These are phyloP conservation scores for Thinopyrum elongatum DNA, from an alignment of 176 grass and related monocot species.

Conservation along the genomic window DNA sequence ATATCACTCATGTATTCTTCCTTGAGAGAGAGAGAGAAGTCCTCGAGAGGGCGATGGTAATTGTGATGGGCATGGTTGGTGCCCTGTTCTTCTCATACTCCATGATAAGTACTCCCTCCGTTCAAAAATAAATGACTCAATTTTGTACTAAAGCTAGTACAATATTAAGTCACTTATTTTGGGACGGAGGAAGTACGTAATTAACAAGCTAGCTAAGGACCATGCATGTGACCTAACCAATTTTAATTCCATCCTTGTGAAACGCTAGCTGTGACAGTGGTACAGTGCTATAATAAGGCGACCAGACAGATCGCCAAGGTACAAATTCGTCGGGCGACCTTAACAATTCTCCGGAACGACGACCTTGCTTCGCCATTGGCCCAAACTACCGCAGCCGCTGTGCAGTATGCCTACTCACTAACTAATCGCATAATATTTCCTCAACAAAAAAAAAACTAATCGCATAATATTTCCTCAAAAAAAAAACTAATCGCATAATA, in stretches of 20 bases:
- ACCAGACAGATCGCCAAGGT: neutral
- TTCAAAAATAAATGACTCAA: no score
- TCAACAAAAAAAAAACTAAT: no score
- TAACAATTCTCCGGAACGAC: neutral
- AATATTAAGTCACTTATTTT: no score
- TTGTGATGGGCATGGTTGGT: neutral
- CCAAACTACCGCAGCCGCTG: neutral
- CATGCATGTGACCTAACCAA: neutral
- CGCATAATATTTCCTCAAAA: no score
- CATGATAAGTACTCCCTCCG: no score
- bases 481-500: no score
- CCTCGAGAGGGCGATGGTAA: no score
- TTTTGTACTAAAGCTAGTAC: no score
- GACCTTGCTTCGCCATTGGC: constrained; percentile 4
- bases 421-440: no score
- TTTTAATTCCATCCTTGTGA: neutral
- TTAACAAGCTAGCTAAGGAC: neutral
- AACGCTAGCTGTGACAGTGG: neutral
- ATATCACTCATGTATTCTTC: no score
- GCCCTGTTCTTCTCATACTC: neutral
- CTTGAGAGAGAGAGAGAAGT: no score
- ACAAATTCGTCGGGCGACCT: neutral
- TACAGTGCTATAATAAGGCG: neutral
- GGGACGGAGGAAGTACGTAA: no score
- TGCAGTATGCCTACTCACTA: neutral